Evolutionary conservation across 352 stramenopile species (phyloP), one percentile per base, ranked within the genome.

Genomic region (Phytophthora constricta): DNA sequence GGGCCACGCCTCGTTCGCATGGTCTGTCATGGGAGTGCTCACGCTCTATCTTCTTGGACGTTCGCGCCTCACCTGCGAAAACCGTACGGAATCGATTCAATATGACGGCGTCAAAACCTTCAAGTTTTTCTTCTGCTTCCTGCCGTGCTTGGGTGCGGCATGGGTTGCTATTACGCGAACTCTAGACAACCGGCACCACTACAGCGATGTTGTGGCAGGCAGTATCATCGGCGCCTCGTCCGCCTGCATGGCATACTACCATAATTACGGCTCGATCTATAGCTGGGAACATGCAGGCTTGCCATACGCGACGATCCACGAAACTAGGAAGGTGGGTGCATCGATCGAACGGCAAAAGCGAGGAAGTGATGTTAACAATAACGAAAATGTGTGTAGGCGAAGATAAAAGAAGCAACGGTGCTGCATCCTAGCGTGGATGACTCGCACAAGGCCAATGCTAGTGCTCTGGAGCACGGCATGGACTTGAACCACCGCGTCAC

Each of bases 161-260:
- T 93, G 85, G 85, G 79, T 92, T 33, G 72, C 79, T 16, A 74
- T 93, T 53, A 93, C 83, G 23, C 83, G 85, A 19, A 89, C 85
- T 3, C 75, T 84, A 8, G 85, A 92, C 78, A 93, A 93, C 58
- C 90, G 85, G 59, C 85, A 93, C 48, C 82, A 93, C 59, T 93
- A 91, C 68, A 84, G 65, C 39, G 85, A 93, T 65, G 89, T 93
- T 34, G 47, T 91, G 43, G 77, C 88, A 1, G 81, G 79, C 7
- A 84, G 76, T 28, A 68, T 87, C 14, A 77, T 90, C 37, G 82
- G 82, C 2, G 66, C 55, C 23, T 63, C 79, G 0, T 53, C 70
- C 0, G 75, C 79, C 7, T 58, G 65, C 25, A 43, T 87, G 28
- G 74, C 72, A 8, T 88, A 89, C 58, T 70, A 62, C 27, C 81